Evolutionary conservation across 805 yeast genomes (phyloP).

Genomic region (Suhomyces kilbournensis): DNA sequence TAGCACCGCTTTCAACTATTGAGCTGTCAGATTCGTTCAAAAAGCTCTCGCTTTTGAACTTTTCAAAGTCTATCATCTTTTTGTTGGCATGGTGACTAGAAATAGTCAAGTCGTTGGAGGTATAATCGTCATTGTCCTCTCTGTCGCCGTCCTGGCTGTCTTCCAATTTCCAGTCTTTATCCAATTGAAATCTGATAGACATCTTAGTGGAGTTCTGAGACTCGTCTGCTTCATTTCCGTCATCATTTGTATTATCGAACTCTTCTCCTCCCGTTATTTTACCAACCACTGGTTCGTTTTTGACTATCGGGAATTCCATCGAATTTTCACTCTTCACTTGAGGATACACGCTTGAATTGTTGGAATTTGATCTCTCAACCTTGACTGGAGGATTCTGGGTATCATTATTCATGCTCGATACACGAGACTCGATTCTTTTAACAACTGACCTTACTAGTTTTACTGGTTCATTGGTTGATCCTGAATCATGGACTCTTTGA

Average conservation of each 20-base stretch:
- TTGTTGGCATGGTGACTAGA: slow-evolving; percentile 6
- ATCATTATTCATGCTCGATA: slow-evolving; percentile 1
- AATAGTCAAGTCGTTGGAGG: slow-evolving; percentile 16
- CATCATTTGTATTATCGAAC: neutral
- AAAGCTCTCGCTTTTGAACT: slow-evolving; percentile 6
- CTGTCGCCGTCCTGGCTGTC: slow-evolving; percentile 39
- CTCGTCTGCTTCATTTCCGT: slow-evolving; percentile 1
- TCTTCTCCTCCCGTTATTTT: neutral
- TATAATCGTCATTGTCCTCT: slow-evolving; percentile 34
- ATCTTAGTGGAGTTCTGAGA: slow-evolving; percentile 9
- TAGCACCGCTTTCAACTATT: slow-evolving; percentile 14
- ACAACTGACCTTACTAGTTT: slow-evolving; percentile 4
- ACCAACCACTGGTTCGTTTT: neutral
- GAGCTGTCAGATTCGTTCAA: slow-evolving; percentile 3
- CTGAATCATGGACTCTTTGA: neutral
- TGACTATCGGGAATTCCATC: neutral
- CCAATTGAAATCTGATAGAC: slow-evolving; percentile 31
- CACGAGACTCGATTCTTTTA: slow-evolving; percentile 3
- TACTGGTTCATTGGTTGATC: neutral
- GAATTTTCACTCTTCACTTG: neutral
- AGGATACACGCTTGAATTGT: slow-evolving; percentile 1
- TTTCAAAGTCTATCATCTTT: slow-evolving; percentile 10
- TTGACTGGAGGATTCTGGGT: neutral
- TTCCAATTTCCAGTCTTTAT: slow-evolving; percentile 36
- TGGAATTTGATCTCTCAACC: neutral